These are phyloP conservation scores for Lolium rigidum DNA, from an alignment of 176 grass and related monocot species.

Conservation along the genomic window DNA sequence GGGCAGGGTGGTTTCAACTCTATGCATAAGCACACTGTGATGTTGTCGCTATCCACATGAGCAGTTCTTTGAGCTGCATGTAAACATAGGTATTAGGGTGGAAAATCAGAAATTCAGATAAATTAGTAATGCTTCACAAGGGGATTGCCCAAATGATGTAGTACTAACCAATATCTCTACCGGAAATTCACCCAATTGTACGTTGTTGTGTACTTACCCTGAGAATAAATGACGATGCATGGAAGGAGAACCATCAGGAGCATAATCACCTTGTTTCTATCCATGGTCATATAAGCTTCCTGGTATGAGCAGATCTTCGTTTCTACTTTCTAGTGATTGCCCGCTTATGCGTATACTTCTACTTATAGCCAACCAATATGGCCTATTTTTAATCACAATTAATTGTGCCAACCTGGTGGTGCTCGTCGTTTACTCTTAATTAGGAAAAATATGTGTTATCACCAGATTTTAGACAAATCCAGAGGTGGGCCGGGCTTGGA, in stretches of 20 bases:
- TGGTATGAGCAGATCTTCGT: neutral
- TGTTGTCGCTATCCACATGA: neutral
- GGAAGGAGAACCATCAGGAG: neutral
- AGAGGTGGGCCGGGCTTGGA: too few relatives aligned
- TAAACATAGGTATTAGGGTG: neutral
- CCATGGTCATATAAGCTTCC: neutral
- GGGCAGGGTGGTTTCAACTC: too few relatives aligned
- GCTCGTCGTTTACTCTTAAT: too few relatives aligned
- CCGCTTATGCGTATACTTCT: neutral
- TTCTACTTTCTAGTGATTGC: neutral
- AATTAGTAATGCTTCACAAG: neutral
- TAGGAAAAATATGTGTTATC: too few relatives aligned
- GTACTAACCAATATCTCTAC: neutral
- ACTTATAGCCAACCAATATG: too few relatives aligned
- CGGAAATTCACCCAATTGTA: neutral
- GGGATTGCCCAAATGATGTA: neutral
- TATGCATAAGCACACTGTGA: too few relatives aligned
- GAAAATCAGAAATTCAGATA: neutral
- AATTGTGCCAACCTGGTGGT: too few relatives aligned
- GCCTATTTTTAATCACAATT: too few relatives aligned
- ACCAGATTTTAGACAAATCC: too few relatives aligned
- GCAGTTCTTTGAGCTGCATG: slow-evolving; percentile 6
- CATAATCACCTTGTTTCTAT: neutral
- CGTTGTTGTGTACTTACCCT: neutral
- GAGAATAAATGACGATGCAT: neutral